Evolutionary conservation across 805 yeast genomes (phyloP).

Genomic region (Saccharomycopsis schoenii): DNA sequence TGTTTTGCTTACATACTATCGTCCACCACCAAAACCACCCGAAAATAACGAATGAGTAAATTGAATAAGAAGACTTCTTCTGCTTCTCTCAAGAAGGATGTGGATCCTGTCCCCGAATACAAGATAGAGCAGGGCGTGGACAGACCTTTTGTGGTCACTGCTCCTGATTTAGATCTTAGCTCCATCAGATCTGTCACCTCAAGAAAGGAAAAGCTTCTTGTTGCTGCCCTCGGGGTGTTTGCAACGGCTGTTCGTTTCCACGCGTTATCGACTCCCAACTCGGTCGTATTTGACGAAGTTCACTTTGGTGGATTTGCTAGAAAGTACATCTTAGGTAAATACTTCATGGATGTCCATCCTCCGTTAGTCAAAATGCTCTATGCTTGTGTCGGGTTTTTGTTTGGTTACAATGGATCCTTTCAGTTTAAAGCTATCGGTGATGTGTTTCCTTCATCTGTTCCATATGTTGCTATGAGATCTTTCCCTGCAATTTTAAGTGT

Average conservation of each 20-base stretch:
- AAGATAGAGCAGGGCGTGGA: slow-evolving; percentile 39
- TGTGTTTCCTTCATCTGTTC: slow-evolving; percentile 43
- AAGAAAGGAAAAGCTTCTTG: slow-evolving; percentile 31
- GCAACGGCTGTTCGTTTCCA: slow-evolving; percentile 53
- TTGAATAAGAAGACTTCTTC: not conserved
- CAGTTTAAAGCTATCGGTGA: slow-evolving; percentile 59
- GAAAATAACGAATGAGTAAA: not conserved
- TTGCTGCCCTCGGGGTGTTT: slow-evolving; percentile 36
- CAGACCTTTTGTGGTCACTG: slow-evolving; percentile 46
- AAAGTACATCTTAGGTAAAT: slow-evolving; percentile 57
- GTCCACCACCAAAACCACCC: no score
- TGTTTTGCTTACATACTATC: not conserved
- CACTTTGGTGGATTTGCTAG: slow-evolving; percentile 96
- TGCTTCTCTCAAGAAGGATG: not conserved
- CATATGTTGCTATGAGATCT: slow-evolving; percentile 60
- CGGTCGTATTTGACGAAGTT: slow-evolving; percentile 79
- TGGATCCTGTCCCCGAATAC: slow-evolving; percentile 36
- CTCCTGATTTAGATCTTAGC: slow-evolving; percentile 34
- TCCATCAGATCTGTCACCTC: slow-evolving; percentile 33
- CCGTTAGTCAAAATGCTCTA: slow-evolving; percentile 70
- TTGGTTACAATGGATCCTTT: slow-evolving; percentile 67
- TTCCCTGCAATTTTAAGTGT: slow-evolving; percentile 62
- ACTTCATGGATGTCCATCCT: slow-evolving; percentile 71
- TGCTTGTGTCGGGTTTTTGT: slow-evolving; percentile 58
- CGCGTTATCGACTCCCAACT: slow-evolving; percentile 55